A percentile compares a stretch with the other conserved stretches of the same genome.
Evolutionary conservation across 495 filamentous ascomycete genomes (phyloP).

Genomic region (Lichina pygmaea): DNA sequence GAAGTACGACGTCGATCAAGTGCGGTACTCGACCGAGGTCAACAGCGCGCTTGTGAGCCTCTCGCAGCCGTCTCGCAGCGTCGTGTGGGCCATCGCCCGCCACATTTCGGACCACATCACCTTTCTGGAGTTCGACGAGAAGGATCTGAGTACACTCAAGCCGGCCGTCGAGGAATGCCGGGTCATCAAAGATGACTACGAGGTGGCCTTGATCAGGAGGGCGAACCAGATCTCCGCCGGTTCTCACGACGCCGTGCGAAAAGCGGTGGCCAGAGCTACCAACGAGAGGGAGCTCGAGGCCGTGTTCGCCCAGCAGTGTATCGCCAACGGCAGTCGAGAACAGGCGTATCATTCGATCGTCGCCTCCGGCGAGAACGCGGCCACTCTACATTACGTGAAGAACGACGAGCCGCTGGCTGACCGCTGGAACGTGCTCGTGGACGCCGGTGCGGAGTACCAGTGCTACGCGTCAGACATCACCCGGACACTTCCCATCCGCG

Average conservation of each 20-base stretch:
- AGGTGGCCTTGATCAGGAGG: slow-evolving; percentile 56
- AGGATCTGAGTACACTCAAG: slow-evolving; percentile 35
- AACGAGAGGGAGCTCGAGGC: slow-evolving; percentile 73
- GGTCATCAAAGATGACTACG: slow-evolving; percentile 61
- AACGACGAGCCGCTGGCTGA: slow-evolving; percentile 41
- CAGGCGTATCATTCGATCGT: slow-evolving; percentile 74
- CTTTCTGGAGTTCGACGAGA: slow-evolving; percentile 33
- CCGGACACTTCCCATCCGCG: slow-evolving; percentile 60
- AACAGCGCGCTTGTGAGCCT: slow-evolving; percentile 29
- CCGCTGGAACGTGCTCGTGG: slow-evolving; percentile 51
- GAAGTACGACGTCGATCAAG: slow-evolving; percentile 62
- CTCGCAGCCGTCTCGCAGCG: slow-evolving; percentile 17
- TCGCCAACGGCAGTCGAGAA: slow-evolving; percentile 42
- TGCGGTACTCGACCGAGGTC: slow-evolving; percentile 39
- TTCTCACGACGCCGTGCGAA: slow-evolving; percentile 46
- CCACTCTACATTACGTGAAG: slow-evolving; percentile 68
- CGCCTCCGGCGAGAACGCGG: slow-evolving; percentile 45
- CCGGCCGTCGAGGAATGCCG: slow-evolving; percentile 51
- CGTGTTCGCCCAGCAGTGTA: slow-evolving; percentile 47
- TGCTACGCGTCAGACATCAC: slow-evolving; percentile 78
- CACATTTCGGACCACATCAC: slow-evolving; percentile 39
- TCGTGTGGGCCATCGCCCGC: slow-evolving; percentile 40
- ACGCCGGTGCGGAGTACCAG: slow-evolving; percentile 58
- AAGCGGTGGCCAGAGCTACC: slow-evolving; percentile 29
- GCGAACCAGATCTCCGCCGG: slow-evolving; percentile 59